Conservation (phyloP, 164 flowering plant species). For the Pachysandra terminalis region DNA sequence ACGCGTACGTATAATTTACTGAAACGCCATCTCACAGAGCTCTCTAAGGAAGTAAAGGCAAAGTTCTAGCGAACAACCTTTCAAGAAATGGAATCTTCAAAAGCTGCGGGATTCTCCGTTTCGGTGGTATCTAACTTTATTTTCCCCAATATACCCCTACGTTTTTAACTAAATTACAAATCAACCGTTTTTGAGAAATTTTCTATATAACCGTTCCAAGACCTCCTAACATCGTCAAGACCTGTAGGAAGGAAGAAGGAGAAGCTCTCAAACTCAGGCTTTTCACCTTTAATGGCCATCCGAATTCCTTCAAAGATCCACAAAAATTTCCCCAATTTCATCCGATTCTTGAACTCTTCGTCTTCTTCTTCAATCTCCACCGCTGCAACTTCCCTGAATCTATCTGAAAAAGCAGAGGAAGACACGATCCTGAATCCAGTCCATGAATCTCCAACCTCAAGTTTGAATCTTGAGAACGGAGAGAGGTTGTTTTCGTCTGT, state of each 20-base stretch:
- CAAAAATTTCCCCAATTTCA: constrained; percentile 14
- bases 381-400: constrained; percentile 2
- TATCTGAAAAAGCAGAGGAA: constrained; percentile 13
- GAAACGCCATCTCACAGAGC: no score
- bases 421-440: constrained; percentile 3
- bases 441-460: not conserved
- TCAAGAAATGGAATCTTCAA: no score
- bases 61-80: no score
- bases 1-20: no score
- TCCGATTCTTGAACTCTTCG: constrained; percentile 27
- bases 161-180: not conserved
- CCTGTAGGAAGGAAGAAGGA: not conserved
- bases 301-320: constrained; percentile 25
- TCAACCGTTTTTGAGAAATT: not conserved
- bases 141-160: not conserved
- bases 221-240: not conserved
- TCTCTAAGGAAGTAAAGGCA: no score
- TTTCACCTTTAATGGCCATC: constrained; percentile 27
- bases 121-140: not conserved
- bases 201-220: not conserved
- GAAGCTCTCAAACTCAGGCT: not conserved
- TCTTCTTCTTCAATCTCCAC: constrained; percentile 21
- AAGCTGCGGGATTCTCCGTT: not conserved
- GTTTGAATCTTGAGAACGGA: constrained; percentile 36
- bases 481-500: constrained; percentile 51